Evolutionary conservation across 2,329 filamentous ascomycete genomes (phyloP), one percentile per base, ranked within the genome.

Genomic region (Camillea tinctor): DNA sequence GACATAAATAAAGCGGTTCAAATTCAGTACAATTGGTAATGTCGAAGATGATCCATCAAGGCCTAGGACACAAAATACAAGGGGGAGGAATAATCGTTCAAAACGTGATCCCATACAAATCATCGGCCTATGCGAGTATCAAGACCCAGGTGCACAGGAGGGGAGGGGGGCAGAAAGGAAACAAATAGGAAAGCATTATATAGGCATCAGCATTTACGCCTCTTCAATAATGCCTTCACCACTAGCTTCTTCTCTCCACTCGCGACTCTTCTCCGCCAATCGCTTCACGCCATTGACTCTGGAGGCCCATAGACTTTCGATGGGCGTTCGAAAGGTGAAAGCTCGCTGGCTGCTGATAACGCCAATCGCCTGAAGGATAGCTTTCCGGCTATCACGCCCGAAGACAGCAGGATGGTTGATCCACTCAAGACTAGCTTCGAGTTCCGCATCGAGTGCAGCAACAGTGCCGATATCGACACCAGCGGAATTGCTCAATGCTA

Each of bases 401-500:
- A 99, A 99, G 1, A 98, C 92, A 1, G 93, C 93, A 1, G 95
- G 95, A 71, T 99, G 95, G 72, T 90, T 93, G 75, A 99, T 98
- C 95, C 95, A 99, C 76, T 99, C 95, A 17, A 99, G 80, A 55
- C 91, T 92, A 36, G 91, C 86, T 73, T 97, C 92, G 36, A 99
- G 84, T 75, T 99, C 95, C 1, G 91, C 86, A 73, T 99, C 95
- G 19, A 99, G 86, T 2, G 95, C 93, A 22, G 87, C 82, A 69
- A 98, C 94, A 0, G 91, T 95, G 40, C 82, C 82, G 5, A 85
- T 78, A 71, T 99, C 95, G 58, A 99, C 94, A n/a, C 92, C 91
- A 6, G 88, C 85, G 7, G 77, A 70, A 9, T 72, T 75, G 78
- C 84, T 66, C 75, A 89, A 60, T 75, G 83, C 73, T 75, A 91